Conservation (phyloP, 768 basidiomycete species). For the Artomyces pyxidatus region DNA sequence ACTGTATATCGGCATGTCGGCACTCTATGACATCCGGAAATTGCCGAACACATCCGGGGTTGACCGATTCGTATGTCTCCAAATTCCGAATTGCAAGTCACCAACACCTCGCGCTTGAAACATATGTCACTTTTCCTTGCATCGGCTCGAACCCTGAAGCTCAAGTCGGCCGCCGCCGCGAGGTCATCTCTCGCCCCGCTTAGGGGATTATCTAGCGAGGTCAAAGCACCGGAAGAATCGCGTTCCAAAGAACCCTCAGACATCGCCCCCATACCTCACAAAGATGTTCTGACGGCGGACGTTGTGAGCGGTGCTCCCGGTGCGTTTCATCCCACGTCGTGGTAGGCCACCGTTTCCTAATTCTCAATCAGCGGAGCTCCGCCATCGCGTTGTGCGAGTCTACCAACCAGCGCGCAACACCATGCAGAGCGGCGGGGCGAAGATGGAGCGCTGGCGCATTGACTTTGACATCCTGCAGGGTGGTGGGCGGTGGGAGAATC, state of each 20-base stretch:
- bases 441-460: slow-evolving; percentile 84
- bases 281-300: slow-evolving; percentile 71
- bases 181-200: neutral
- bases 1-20: too few relatives aligned
- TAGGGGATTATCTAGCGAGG: neutral
- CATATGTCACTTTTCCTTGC: too few relatives aligned
- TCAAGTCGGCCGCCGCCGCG: neutral
- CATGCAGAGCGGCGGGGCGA: slow-evolving; percentile 88
- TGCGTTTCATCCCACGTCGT: slow-evolving; percentile 32
- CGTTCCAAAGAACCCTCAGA: slow-evolving; percentile 29
- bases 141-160: too few relatives aligned
- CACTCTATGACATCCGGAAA: too few relatives aligned
- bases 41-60: too few relatives aligned
- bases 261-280: slow-evolving; percentile 33
- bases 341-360: neutral
- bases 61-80: too few relatives aligned
- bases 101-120: too few relatives aligned
- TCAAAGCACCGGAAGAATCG: neutral
- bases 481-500: slow-evolving; percentile 94
- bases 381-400: slow-evolving; percentile 82
- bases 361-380: slow-evolving; percentile 57
- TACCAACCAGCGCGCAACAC: slow-evolving; percentile 91
- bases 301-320: slow-evolving; percentile 81
- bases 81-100: too few relatives aligned
- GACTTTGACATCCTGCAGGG: slow-evolving; percentile 92